Conservation (phyloP, 768 basidiomycete species). For the Hygrocybe punicea region DNA sequence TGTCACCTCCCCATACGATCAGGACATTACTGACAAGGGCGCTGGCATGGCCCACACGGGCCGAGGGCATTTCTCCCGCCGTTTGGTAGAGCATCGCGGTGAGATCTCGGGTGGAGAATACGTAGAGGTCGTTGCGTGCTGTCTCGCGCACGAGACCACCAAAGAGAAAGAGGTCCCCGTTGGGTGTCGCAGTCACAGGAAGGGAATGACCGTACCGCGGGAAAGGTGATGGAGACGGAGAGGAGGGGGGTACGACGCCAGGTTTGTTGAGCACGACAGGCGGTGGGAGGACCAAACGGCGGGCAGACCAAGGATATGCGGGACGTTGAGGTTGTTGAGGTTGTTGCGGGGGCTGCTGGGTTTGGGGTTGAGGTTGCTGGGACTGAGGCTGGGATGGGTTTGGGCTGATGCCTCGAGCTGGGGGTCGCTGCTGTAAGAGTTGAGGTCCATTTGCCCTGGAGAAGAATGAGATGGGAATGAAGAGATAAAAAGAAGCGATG, state of each 20-base stretch:
- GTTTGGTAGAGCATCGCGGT: conserved; percentile 83
- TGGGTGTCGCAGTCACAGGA: conserved; percentile 69
- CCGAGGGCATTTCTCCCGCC: conserved; percentile 79
- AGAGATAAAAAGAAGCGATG: background rate
- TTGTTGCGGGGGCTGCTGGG: conserved; percentile 5
- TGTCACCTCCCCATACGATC: conserved; percentile 98
- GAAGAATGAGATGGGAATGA: background rate
- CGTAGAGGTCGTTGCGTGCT: conserved; percentile 88
- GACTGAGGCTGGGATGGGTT: conserved; percentile 5
- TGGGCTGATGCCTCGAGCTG: conserved; percentile 33
- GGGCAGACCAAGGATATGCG: conserved; percentile 81
- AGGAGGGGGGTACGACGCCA: conserved; percentile 57
- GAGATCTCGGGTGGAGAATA: conserved; percentile 78
- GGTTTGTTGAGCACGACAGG: conserved; percentile 64
- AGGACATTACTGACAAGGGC: conserved; percentile 94
- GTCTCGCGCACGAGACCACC: conserved; percentile 92
- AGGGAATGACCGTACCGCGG: conserved; percentile 95
- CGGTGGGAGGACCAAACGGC: conserved; percentile 66
- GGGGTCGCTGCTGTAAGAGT: conserved; percentile 33
- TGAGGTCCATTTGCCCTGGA: conserved; percentile 3
- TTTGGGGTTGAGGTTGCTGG: background rate
- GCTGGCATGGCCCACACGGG: conserved; percentile 94
- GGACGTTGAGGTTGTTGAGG: conserved; percentile 39
- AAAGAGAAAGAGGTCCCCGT: conserved; percentile 92
- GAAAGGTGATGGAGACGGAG: conserved; percentile 84